Evolutionary conservation across 495 filamentous ascomycete genomes (phyloP), one percentile per base, ranked within the genome.

Genomic region (Chaetomium fimeti): DNA sequence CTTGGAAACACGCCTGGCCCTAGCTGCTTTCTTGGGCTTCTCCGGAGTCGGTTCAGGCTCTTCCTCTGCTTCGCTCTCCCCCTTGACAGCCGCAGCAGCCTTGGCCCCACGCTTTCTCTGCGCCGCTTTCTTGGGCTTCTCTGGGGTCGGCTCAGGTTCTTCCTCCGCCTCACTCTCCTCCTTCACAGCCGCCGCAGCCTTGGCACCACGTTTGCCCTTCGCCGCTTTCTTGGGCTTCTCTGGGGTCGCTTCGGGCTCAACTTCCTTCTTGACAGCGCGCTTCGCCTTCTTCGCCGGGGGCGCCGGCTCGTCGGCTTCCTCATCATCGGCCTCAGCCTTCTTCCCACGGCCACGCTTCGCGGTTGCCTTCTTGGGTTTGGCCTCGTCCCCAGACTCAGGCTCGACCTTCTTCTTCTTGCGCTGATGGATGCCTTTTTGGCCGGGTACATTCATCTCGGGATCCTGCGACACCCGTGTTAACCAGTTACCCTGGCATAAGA

Each of bases 381-480:
- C 67, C 25, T 72, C 70, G 16, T 20, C 16, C 2, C 9, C 45
- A n/a, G 11, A 3, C 12, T 49, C 45, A 5, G 64, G 69, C 67
- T 79, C 36, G 3, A 11, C 58, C 47, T 59, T 63, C 58, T 57
- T 54, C 76, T 80, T 8, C 69, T 32, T 6, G 70, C 75, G 51
- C 77, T 78, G 24, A 72, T 72, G 82, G 68, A 87, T 87, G n/a
- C 88, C 87, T 38, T 71, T 81, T 70, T 81, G 78, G 22, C 89
- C 88, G 22, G 83, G 86, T n/a, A 82, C 78, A 69, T 91, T 92
- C 71, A 83, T 78, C 67, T 89, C 87, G 5, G 81, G 71, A 66
- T 93, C 89, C 88, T 91, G 66, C 38, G 32, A 55, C 22, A 36
- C 25, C 36, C 28, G 29, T 51, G 56, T 74, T 47, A 75, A 67